A percentile compares a stretch with the other conserved stretches of the same genome.
Evolutionary conservation across 495 filamentous ascomycete species (phyloP).

Genomic region (Lepraria neglecta): DNA sequence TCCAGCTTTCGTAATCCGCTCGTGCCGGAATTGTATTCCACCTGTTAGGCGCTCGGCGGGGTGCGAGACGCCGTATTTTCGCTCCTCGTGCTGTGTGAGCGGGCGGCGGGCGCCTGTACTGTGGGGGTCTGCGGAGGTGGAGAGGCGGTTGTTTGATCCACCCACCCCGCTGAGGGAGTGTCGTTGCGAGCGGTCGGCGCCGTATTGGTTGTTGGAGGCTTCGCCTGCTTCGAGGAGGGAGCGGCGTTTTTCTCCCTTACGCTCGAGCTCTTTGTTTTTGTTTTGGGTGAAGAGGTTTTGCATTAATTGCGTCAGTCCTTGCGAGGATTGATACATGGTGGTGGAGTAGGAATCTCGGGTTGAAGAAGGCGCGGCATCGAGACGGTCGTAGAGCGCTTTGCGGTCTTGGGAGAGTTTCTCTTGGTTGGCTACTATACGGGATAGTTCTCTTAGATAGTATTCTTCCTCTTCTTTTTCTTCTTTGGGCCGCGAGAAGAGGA

Average conservation of each 20-base stretch:
- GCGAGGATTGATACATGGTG: constrained; percentile 65
- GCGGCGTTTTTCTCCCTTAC: constrained; percentile 74
- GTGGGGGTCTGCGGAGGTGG: constrained; percentile 18
- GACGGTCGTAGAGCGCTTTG: constrained; percentile 78
- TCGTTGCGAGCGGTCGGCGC: constrained; percentile 39
- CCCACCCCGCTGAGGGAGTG: constrained; percentile 29
- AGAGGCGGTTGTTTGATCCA: constrained; percentile 37
- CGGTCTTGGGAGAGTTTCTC: constrained; percentile 80
- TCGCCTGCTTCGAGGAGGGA: constrained; percentile 46
- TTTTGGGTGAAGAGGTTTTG: constrained; percentile 58
- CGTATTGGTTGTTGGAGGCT: constrained; percentile 36
- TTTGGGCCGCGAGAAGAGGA: constrained; percentile 68
- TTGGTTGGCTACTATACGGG: constrained; percentile 76
- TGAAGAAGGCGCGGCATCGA: constrained; percentile 69
- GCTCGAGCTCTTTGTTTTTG: constrained; percentile 49
- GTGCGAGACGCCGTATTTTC: constrained; percentile 72
- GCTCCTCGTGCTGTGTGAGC: constrained; percentile 48
- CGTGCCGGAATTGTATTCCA: constrained; percentile 72
- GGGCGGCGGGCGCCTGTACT: constrained; percentile 17
- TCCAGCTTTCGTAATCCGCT: constrained; percentile 73
- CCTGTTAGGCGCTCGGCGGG: constrained; percentile 77
- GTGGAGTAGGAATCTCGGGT: constrained; percentile 47
- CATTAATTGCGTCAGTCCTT: constrained; percentile 70
- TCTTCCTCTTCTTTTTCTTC: constrained; percentile 90
- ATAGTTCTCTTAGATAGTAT: constrained; percentile 77